Evolutionary conservation across 257 asterid species (phyloP).

Genomic region (Solanum pimpinellifolium): DNA sequence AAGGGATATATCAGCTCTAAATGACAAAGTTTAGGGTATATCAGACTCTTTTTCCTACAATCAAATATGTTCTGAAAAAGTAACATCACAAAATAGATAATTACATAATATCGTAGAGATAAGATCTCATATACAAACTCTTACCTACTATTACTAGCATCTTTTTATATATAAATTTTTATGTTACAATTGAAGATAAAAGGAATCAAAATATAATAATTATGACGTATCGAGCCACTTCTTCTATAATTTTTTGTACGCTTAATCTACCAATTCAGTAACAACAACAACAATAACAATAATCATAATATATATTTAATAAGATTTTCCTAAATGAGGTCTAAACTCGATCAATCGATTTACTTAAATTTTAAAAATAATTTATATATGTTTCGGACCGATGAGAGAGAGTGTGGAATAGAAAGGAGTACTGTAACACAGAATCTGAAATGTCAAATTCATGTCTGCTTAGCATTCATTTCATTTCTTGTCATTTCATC

Average conservation of each 20-base stretch:
- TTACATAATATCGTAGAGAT: not conserved
- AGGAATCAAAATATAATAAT: too few relatives aligned
- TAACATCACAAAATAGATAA: not conserved
- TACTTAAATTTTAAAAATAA: too few relatives aligned
- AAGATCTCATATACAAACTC: not conserved
- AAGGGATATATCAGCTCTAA: too few relatives aligned
- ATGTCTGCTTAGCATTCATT: conserved; percentile 4
- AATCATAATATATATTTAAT: too few relatives aligned
- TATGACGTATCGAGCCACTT: not conserved
- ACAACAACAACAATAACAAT: too few relatives aligned
- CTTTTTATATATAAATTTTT: not conserved
- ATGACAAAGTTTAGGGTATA: too few relatives aligned
- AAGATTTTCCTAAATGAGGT: too few relatives aligned
- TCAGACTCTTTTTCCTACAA: not conserved
- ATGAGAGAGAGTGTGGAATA: not conserved
- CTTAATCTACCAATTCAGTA: not conserved
- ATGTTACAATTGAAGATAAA: too few relatives aligned
- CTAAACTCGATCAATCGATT: too few relatives aligned
- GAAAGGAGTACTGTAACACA: not conserved
- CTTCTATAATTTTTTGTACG: too few relatives aligned
- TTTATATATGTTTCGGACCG: too few relatives aligned
- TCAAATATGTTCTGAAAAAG: not conserved
- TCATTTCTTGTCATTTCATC: conserved; percentile 12
- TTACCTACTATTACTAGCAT: not conserved
- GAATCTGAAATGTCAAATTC: conserved; percentile 12